These are phyloP conservation scores for Oenanthe javanica DNA, from an alignment of 140 eudicot species.

Conservation along the genomic window DNA sequence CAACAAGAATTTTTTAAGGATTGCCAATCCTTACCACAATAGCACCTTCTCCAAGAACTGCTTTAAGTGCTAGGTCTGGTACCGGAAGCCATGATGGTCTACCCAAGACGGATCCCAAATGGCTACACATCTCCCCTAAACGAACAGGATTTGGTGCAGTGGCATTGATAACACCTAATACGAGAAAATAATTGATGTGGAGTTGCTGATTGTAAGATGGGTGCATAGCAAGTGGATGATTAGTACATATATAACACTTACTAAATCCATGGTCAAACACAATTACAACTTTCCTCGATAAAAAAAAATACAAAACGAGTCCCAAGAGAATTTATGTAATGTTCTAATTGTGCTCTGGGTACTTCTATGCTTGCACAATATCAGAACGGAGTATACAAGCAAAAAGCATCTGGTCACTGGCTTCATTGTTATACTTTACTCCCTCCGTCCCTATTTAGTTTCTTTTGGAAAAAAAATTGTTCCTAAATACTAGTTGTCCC, in stretches of 20 bases:
- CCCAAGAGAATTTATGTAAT: too few relatives aligned
- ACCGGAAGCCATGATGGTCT: constrained; percentile 99
- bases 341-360: too few relatives aligned
- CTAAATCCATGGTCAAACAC: background rate
- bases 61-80: constrained; percentile 93
- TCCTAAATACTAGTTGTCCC: too few relatives aligned
- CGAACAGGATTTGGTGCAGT: constrained; percentile 95
- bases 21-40: constrained; percentile 54
- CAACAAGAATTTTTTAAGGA: background rate
- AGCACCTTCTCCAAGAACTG: constrained; percentile 96
- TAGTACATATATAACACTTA: background rate
- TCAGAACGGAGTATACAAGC: too few relatives aligned
- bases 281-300: background rate
- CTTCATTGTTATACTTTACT: too few relatives aligned
- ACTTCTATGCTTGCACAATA: too few relatives aligned
- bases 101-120: constrained; percentile 74
- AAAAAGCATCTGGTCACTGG: too few relatives aligned
- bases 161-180: constrained; percentile 85
- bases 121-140: constrained; percentile 73
- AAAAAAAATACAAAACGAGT: too few relatives aligned
- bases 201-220: background rate
- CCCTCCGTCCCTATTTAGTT: too few relatives aligned
- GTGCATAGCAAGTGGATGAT: background rate
- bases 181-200: background rate
- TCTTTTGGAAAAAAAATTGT: too few relatives aligned